Percentiles rank a stretch among this genome's conserved stretches.
phyloP scores from a whole-genome alignment of 1,284 basidiomycete genomes.

The Termitomyces sp. region DNA sequence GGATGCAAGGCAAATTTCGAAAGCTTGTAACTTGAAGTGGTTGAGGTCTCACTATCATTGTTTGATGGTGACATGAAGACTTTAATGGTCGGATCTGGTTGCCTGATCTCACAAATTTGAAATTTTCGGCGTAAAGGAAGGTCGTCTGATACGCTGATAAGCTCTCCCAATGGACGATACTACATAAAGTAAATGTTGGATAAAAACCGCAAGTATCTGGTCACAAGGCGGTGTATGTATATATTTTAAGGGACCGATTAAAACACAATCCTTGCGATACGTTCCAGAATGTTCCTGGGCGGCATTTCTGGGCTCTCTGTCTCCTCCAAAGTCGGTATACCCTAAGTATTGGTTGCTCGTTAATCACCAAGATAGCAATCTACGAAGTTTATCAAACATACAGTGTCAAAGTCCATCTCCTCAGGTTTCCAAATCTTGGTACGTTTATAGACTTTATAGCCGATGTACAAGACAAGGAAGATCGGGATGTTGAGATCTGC shows the following conservation, averaged over 20 bases:
- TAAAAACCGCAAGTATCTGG: background rate
- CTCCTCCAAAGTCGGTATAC: slow-evolving; percentile 56
- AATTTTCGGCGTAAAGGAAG: background rate
- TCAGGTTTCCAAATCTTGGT: slow-evolving; percentile 49
- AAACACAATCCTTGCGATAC: slow-evolving; percentile 29
- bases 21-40: slow-evolving; percentile 31
- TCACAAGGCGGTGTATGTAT: background rate
- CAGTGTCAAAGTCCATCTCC: slow-evolving; percentile 65
- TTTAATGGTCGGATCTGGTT: background rate
- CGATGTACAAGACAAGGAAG: slow-evolving; percentile 52
- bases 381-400: slow-evolving; percentile 19
- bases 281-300: slow-evolving; percentile 35
- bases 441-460: slow-evolving; percentile 54
- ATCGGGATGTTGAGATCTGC: slow-evolving; percentile 48
- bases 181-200: background rate
- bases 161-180: background rate
- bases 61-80: background rate
- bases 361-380: background rate
- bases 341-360: slow-evolving; percentile 25
- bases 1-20: slow-evolving; percentile 87
- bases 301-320: slow-evolving; percentile 42
- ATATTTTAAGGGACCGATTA: slow-evolving; percentile 15
- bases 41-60: background rate
- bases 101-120: background rate
- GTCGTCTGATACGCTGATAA: background rate